phyloP scores from a whole-genome alignment of 2,329 filamentous ascomycete genomes.

The Cryphonectria naterciae region DNA sequence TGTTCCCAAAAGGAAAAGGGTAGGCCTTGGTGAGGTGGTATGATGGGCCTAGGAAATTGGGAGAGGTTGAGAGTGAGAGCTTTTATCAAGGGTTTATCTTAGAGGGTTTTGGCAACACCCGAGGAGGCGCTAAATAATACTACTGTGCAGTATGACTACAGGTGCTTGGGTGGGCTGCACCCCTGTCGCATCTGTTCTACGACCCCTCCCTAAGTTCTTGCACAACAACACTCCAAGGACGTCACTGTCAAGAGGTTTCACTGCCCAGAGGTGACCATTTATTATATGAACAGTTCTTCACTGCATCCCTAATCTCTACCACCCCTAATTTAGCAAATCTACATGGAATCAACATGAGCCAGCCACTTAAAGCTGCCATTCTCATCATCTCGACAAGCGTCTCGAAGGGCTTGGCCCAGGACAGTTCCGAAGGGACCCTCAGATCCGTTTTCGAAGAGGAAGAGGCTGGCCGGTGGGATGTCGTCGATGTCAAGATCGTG shows the following conservation, averaged over 20 bases:
- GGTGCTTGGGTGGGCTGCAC: not conserved
- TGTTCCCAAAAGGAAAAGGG: too few relatives aligned
- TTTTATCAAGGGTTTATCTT: conserved; percentile 5
- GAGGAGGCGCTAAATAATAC: not conserved
- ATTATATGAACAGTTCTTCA: too few relatives aligned
- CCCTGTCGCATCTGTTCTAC: not conserved
- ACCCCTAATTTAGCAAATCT: not conserved
- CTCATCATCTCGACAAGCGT: conserved; percentile 92
- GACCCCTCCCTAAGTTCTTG: not conserved
- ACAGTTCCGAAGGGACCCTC: conserved; percentile 71
- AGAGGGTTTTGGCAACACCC: not conserved
- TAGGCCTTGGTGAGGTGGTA: not conserved
- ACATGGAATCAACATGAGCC: conserved; percentile 17
- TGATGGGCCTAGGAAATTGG: not conserved
- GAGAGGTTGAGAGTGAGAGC: not conserved
- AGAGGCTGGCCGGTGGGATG: conserved; percentile 72
- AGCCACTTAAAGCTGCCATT: conserved; percentile 70
- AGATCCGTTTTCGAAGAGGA: conserved; percentile 69
- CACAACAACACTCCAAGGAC: not conserved
- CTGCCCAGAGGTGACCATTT: not conserved
- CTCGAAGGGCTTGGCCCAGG: conserved; percentile 74
- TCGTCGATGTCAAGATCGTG: conserved; percentile 74
- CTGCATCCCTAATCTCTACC: not conserved
- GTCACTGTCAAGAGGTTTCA: not conserved
- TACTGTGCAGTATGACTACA: not conserved